Percentiles rank a stretch among this genome's conserved stretches.
These are phyloP conservation scores for Glaciozyma martinii DNA, from an alignment of 768 basidiomycete species.

Conservation along the genomic window DNA sequence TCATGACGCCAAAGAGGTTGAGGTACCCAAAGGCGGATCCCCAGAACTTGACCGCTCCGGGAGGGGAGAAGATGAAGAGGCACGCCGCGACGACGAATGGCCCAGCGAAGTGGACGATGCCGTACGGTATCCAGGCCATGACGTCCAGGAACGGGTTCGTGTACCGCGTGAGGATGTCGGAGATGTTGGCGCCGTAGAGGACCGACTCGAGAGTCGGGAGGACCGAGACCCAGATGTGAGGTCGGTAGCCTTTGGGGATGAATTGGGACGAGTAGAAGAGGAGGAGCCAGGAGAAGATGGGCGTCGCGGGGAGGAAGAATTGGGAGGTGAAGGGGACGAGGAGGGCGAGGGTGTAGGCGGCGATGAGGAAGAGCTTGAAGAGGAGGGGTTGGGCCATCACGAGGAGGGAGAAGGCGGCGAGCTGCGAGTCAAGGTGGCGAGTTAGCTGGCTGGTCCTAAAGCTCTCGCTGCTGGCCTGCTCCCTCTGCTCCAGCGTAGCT, in stretches of 20 bases:
- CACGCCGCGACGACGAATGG: slow-evolving; percentile 80
- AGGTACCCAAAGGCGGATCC: slow-evolving; percentile 82
- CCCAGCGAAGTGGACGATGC: slow-evolving; percentile 77
- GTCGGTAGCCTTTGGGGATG: slow-evolving; percentile 62
- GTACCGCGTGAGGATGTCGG: slow-evolving; percentile 87
- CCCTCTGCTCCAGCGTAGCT: not conserved
- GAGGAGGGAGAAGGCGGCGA: slow-evolving; percentile 28
- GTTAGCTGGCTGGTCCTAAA: not conserved
- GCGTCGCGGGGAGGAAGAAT: slow-evolving; percentile 57
- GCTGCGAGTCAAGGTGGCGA: not conserved
- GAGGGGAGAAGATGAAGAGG: slow-evolving; percentile 78
- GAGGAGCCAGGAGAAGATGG: slow-evolving; percentile 76
- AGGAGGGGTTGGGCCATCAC: slow-evolving; percentile 33
- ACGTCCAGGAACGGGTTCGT: slow-evolving; percentile 89
- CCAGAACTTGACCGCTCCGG: slow-evolving; percentile 69
- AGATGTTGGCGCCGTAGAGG: slow-evolving; percentile 94
- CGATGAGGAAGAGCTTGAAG: slow-evolving; percentile 53
- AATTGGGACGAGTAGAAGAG: slow-evolving; percentile 78
- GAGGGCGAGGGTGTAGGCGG: slow-evolving; percentile 58
- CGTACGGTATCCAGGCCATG: slow-evolving; percentile 92
- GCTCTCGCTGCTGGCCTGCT: not conserved
- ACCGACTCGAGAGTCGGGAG: slow-evolving; percentile 91
- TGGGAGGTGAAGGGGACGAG: slow-evolving; percentile 70
- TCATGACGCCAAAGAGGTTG: slow-evolving; percentile 77
- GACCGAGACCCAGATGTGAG: slow-evolving; percentile 77